These are phyloP conservation scores for Penicillium herquei DNA, from an alignment of 495 filamentous ascomycete genomes.

Conservation along the genomic window DNA sequence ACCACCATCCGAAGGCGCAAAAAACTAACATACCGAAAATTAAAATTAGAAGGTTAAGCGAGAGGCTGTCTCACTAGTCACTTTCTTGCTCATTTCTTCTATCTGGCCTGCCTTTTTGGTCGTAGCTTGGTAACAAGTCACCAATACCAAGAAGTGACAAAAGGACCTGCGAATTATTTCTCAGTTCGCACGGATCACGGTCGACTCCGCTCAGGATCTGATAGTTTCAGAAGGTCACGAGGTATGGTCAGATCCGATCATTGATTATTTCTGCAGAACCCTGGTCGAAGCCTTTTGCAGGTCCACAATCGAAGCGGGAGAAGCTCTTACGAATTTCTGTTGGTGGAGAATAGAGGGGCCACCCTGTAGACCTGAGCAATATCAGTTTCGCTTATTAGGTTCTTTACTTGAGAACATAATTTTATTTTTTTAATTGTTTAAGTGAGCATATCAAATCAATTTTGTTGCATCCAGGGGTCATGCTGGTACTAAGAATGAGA, in stretches of 20 bases:
- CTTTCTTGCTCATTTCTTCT: too few relatives aligned
- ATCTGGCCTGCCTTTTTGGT: conserved; percentile 18
- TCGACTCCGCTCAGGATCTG: conserved; percentile 8
- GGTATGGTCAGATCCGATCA: conserved; percentile 24
- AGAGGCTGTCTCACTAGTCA: not conserved
- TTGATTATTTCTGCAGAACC: conserved; percentile 29
- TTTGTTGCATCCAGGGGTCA: too few relatives aligned
- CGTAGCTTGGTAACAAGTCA: conserved; percentile 10
- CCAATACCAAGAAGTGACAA: not conserved
- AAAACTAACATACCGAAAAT: conserved; percentile 5
- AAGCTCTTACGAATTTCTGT: conserved; percentile 37
- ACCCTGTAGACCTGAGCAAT: conserved; percentile 1
- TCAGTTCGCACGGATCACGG: not conserved
- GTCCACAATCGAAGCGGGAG: conserved; percentile 52
- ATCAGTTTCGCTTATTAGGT: too few relatives aligned
- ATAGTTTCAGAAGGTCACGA: conserved; percentile 15
- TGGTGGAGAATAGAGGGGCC: conserved; percentile 30
- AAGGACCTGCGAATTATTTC: not conserved
- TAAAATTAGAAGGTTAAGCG: conserved; percentile 30
- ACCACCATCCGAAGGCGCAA: not conserved
- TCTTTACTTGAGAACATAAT: too few relatives aligned
- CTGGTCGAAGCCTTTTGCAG: conserved; percentile 37
- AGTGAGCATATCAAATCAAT: not conserved
- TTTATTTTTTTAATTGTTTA: too few relatives aligned
- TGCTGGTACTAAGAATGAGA: too few relatives aligned